These are phyloP conservation scores for Wickerhamomyces silvicola DNA, from an alignment of 805 yeast genomes.

Conservation along the genomic window DNA sequence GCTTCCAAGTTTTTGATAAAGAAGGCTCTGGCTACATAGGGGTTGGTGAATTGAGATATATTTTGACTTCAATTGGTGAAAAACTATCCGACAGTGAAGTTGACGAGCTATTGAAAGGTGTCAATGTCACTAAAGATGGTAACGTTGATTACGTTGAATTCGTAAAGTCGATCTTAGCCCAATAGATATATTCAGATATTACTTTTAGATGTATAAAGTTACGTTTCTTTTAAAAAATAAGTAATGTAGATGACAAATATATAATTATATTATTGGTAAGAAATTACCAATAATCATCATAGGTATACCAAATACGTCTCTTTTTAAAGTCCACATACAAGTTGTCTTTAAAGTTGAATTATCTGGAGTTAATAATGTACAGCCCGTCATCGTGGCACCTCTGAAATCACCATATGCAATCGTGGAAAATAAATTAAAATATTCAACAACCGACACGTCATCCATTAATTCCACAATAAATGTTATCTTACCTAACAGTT, in stretches of 20 bases:
- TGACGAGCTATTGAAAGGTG: conserved; percentile 93
- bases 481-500: conserved; percentile 57
- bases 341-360: conserved; percentile 58
- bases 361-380: conserved; percentile 64
- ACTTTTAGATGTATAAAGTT: neutral
- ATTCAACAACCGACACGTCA: conserved; percentile 78
- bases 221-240: neutral
- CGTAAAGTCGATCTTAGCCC: conserved; percentile 89
- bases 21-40: conserved; percentile 94
- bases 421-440: conserved; percentile 76
- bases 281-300: conserved; percentile 96
- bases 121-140: conserved; percentile 87
- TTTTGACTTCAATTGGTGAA: conserved; percentile 93
- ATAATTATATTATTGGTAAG: conserved; percentile 55
- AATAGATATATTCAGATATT: conserved; percentile 34
- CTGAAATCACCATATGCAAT: conserved; percentile 88
- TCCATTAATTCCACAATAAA: conserved; percentile 81
- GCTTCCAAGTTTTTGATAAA: conserved; percentile 96
- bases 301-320: conserved; percentile 95
- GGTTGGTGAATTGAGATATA: conserved; percentile 93
- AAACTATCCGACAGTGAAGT: conserved; percentile 86
- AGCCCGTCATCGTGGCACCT: conserved; percentile 84
- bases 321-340: conserved; percentile 86
- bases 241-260: neutral
- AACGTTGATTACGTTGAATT: conserved; percentile 93